Conservation (phyloP, 768 basidiomycete species). For the Pholiota microspora region DNA sequence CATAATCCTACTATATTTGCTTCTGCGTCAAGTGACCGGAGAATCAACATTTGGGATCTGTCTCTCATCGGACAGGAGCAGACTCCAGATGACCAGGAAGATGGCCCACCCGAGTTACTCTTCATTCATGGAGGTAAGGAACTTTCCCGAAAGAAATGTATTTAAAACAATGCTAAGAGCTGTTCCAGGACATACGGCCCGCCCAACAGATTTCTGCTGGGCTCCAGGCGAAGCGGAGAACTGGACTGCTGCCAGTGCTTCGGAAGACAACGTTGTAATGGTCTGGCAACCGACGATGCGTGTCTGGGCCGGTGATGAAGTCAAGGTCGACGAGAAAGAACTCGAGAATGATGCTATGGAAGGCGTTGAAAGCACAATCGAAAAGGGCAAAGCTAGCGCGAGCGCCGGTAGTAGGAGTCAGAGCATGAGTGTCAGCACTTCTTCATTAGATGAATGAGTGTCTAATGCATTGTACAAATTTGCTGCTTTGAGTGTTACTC, state of each 20-base stretch:
- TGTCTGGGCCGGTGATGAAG: slow-evolving; percentile 88
- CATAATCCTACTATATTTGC: slow-evolving; percentile 91
- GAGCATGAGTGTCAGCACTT: slow-evolving; percentile 60
- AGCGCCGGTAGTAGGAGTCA: slow-evolving; percentile 47
- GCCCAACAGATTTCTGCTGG: slow-evolving; percentile 95
- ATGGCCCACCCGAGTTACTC: slow-evolving; percentile 93
- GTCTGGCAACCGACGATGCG: slow-evolving; percentile 97
- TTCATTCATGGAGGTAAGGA: slow-evolving; percentile 90
- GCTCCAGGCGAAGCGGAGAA: slow-evolving; percentile 78
- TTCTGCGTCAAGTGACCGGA: slow-evolving; percentile 89
- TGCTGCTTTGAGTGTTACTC: background rate
- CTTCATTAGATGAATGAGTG: slow-evolving; percentile 49
- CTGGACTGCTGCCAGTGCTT: slow-evolving; percentile 86
- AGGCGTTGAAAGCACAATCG: slow-evolving; percentile 53
- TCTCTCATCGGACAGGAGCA: slow-evolving; percentile 92
- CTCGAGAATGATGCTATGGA: slow-evolving; percentile 81
- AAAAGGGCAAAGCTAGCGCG: slow-evolving; percentile 33
- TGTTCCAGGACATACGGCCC: slow-evolving; percentile 72
- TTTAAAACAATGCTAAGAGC: slow-evolving; percentile 6
- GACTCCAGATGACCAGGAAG: slow-evolving; percentile 96
- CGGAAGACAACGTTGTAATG: slow-evolving; percentile 97
- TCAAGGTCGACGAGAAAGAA: slow-evolving; percentile 82
- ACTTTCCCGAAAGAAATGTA: background rate
- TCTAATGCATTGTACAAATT: background rate
- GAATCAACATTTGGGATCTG: slow-evolving; percentile 95